phyloP scores from a whole-genome alignment of 306 rosid genomes.

The Prunus dulcis region DNA sequence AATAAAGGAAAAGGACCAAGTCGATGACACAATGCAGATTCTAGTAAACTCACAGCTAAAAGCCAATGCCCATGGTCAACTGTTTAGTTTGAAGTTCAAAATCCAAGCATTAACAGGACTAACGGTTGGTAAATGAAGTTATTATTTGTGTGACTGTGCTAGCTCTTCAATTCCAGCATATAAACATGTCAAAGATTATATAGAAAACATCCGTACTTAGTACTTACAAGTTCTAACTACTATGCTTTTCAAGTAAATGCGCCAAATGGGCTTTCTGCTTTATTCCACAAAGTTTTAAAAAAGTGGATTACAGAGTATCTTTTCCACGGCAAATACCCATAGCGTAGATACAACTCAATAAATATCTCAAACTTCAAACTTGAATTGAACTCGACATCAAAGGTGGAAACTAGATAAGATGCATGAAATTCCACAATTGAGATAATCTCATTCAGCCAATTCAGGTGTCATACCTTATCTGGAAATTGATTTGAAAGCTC shows the following conservation, averaged over 20 bases:
- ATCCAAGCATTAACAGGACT: neutral
- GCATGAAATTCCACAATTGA: constrained; percentile 9
- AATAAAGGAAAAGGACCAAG: neutral
- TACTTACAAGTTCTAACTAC: neutral
- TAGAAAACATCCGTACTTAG: neutral
- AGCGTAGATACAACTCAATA: neutral
- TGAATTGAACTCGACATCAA: neutral
- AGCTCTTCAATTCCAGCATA: neutral
- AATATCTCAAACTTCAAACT: neutral
- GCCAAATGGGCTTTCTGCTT: neutral
- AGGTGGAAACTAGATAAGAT: neutral
- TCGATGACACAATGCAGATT: neutral
- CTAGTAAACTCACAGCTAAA: neutral
- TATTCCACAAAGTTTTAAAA: neutral
- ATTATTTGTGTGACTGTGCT: neutral
- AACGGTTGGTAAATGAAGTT: neutral
- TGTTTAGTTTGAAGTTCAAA: neutral
- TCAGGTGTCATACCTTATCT: constrained; percentile 53
- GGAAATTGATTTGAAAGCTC: constrained; percentile 81
- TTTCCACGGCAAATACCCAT: neutral
- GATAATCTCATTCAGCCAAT: constrained; percentile 9
- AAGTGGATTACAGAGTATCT: neutral
- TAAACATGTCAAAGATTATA: neutral
- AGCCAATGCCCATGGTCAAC: neutral
- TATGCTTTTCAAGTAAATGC: neutral